A percentile compares a stretch with the other conserved stretches of the same genome.
Conservation (phyloP, 1,139 yeast genomes). For the Candida sanyaensis region DNA sequence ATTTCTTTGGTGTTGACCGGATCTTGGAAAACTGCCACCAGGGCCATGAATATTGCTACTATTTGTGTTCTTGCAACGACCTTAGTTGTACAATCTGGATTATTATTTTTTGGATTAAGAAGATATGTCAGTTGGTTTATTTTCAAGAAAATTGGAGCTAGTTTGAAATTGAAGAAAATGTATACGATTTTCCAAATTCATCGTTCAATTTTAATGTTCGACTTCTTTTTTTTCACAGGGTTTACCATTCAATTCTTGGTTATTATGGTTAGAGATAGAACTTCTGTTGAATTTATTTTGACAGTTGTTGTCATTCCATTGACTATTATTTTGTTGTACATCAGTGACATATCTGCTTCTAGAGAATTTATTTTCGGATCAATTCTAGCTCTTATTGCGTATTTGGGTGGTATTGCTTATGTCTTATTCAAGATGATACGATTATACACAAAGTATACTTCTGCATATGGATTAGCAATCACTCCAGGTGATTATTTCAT, state of each 20-base stretch:
- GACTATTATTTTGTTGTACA: constrained; percentile 39
- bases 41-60: constrained; percentile 46
- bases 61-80: constrained; percentile 47
- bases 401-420: constrained; percentile 48
- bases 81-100: constrained; percentile 29
- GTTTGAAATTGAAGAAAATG: constrained; percentile 39
- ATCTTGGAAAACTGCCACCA: constrained; percentile 30
- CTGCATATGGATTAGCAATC: constrained; percentile 23
- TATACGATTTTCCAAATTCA: constrained; percentile 46
- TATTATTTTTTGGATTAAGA: constrained; percentile 38
- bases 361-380: constrained; percentile 37
- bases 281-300: constrained; percentile 49
- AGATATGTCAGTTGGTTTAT: constrained; percentile 51
- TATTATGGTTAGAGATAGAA: constrained; percentile 41
- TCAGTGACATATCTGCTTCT: constrained; percentile 41
- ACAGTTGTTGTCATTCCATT: constrained; percentile 53
- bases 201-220: constrained; percentile 44
- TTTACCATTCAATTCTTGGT: constrained; percentile 56
- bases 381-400: constrained; percentile 28
- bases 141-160: constrained; percentile 55
- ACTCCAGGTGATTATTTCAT: constrained; percentile 42
- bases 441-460: constrained; percentile 45
- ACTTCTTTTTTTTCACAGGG: constrained; percentile 53
- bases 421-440: constrained; percentile 52
- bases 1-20: constrained; percentile 21